Evolutionary conservation across 352 stramenopile species (phyloP).

Genomic region (Pelagophyceae sp.): DNA sequence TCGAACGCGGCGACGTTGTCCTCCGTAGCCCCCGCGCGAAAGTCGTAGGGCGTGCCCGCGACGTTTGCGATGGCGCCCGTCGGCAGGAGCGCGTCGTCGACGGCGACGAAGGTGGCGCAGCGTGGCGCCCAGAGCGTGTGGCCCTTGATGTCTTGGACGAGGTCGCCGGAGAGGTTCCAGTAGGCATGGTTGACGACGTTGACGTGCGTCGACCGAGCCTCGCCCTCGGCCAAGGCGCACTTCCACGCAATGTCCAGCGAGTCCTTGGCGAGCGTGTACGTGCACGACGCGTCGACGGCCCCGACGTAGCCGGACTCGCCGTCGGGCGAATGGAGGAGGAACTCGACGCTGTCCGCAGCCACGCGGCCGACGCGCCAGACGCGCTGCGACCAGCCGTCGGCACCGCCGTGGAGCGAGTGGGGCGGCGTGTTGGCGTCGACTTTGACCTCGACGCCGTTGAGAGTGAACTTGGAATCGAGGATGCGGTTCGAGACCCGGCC

Average conservation of each 20-base stretch:
- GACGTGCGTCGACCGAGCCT: constrained; percentile 23
- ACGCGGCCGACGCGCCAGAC: not conserved
- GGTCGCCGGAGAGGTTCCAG: constrained; percentile 31
- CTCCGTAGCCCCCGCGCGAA: not conserved
- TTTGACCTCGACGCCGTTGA: not conserved
- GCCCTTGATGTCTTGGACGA: constrained; percentile 17
- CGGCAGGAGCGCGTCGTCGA: constrained; percentile 22
- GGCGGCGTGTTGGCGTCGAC: not conserved
- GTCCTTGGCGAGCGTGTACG: not conserved
- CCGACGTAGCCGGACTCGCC: not conserved
- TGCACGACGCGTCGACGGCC: not conserved
- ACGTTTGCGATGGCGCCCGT: not conserved
- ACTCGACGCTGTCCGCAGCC: not conserved
- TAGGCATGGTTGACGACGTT: constrained; percentile 38
- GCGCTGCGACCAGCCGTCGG: not conserved
- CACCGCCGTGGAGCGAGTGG: not conserved
- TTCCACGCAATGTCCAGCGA: constrained; percentile 19
- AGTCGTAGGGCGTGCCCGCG: constrained; percentile 25
- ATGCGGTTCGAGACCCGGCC: not conserved
- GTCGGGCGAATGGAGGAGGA: not conserved
- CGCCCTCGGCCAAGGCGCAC: not conserved
- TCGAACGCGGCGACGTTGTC: not conserved
- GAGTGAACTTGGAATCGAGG: not conserved
- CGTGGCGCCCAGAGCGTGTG: constrained; percentile 25
- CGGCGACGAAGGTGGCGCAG: constrained; percentile 25